A percentile compares a stretch with the other conserved stretches of the same genome.
Conservation (phyloP, 345 rosid genomes). For the Arabis hirsuta region DNA sequence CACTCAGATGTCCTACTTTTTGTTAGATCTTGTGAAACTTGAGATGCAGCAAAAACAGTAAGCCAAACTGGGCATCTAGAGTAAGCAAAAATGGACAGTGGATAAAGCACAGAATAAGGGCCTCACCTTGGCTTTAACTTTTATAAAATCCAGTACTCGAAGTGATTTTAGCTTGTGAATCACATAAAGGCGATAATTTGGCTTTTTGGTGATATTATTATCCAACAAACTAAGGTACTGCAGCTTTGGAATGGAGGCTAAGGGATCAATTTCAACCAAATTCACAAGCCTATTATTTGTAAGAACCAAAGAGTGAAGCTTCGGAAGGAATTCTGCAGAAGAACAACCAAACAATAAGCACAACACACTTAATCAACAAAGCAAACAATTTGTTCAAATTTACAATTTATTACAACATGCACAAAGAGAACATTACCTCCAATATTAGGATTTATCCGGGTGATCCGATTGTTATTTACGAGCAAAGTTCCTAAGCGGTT, state of each 20-base stretch:
- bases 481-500: constrained; percentile 88
- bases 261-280: constrained; percentile 96
- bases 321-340: constrained; percentile 81
- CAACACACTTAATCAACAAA: constrained; percentile 16
- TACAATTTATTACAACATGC: background rate
- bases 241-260: constrained; percentile 82
- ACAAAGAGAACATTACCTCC: constrained; percentile 60
- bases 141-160: constrained; percentile 89
- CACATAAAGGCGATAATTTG: constrained; percentile 91
- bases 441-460: constrained; percentile 84
- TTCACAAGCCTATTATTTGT: constrained; percentile 98
- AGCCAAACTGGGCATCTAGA: background rate
- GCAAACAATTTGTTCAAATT: background rate
- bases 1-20: constrained; percentile 1
- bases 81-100: constrained; percentile 14
- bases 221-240: constrained; percentile 91
- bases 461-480: constrained; percentile 89
- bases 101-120: constrained; percentile 16
- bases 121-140: constrained; percentile 90
- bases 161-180: constrained; percentile 88
- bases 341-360: constrained; percentile 5
- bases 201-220: constrained; percentile 86
- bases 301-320: constrained; percentile 84
- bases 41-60: constrained; percentile 12
- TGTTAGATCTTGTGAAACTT: background rate